Percentiles rank a stretch among this genome's conserved stretches.
These are phyloP conservation scores for Bryoglossum gracile DNA, from an alignment of 495 filamentous ascomycete genomes.

Conservation along the genomic window DNA sequence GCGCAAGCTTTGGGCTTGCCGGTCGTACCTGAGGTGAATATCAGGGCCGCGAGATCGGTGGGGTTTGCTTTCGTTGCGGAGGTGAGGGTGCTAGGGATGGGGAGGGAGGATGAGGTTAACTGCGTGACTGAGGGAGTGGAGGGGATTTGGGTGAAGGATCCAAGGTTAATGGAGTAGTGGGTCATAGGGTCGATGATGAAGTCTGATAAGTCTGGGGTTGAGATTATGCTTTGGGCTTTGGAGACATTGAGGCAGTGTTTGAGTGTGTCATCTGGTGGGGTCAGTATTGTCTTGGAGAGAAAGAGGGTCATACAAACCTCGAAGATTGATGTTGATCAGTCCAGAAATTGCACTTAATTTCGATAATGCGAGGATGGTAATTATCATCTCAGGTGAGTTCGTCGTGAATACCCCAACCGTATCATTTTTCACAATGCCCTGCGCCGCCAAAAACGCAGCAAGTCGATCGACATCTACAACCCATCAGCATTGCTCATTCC, in stretches of 20 bases:
- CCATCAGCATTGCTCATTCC: not conserved
- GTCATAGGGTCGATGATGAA: conserved; percentile 30
- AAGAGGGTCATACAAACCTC: conserved; percentile 12
- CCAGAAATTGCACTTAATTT: conserved; percentile 18
- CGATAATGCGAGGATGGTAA: conserved; percentile 18
- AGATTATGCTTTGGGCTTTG: conserved; percentile 23
- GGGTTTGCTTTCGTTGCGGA: conserved; percentile 31
- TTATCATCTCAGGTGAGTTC: conserved; percentile 24
- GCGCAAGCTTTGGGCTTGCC: conserved; percentile 26
- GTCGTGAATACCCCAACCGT: conserved; percentile 41
- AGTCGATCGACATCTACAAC: conserved; percentile 37
- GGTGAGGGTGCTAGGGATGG: conserved; percentile 1
- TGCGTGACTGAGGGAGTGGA: not conserved
- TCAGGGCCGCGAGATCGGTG: conserved; percentile 7
- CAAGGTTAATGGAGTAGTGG: conserved; percentile 35
- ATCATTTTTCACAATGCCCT: conserved; percentile 33
- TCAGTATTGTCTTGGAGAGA: conserved; percentile 6
- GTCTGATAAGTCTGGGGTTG: conserved; percentile 40
- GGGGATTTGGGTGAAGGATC: conserved; percentile 30
- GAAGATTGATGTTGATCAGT: conserved; percentile 23
- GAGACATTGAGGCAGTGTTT: conserved; percentile 22
- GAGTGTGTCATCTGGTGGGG: conserved; percentile 34
- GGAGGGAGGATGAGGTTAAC: not conserved
- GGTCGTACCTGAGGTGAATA: conserved; percentile 26
- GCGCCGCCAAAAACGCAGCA: conserved; percentile 34